A percentile compares a stretch with the other conserved stretches of the same genome.
Evolutionary conservation across 495 filamentous ascomycete genomes (phyloP).

Genomic region (Penicillium tannophilum): DNA sequence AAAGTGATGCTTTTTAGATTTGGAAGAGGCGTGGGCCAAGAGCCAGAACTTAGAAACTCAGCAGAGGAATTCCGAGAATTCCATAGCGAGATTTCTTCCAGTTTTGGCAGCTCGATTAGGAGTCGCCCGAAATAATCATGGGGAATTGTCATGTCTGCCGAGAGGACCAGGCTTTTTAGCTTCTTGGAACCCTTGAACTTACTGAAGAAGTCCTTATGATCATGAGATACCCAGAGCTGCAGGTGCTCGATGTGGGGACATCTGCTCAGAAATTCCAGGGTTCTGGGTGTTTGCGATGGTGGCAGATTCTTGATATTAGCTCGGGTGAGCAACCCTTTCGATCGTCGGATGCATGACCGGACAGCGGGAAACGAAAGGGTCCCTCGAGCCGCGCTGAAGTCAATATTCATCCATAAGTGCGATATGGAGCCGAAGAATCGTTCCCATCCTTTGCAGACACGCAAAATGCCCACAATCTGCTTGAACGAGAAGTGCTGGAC

Average conservation of each 20-base stretch:
- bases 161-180: slow-evolving; percentile 46
- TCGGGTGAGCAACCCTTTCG: slow-evolving; percentile 41
- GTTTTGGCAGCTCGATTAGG: slow-evolving; percentile 37
- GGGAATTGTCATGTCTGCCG: slow-evolving; percentile 33
- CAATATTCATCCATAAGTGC: slow-evolving; percentile 53
- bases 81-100: slow-evolving; percentile 46
- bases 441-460: slow-evolving; percentile 58
- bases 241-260: slow-evolving; percentile 43
- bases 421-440: slow-evolving; percentile 44
- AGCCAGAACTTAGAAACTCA: neutral
- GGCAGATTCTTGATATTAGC: slow-evolving; percentile 41
- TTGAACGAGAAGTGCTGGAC: slow-evolving; percentile 49
- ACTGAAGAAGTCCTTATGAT: slow-evolving; percentile 27
- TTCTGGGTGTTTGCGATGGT: slow-evolving; percentile 24
- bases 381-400: slow-evolving; percentile 46
- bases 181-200: slow-evolving; percentile 37
- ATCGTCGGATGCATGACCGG: slow-evolving; percentile 45
- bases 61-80: slow-evolving; percentile 21
- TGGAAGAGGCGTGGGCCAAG: slow-evolving; percentile 35
- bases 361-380: slow-evolving; percentile 44
- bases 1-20: slow-evolving; percentile 41
- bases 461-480: slow-evolving; percentile 52
- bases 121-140: slow-evolving; percentile 39
- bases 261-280: slow-evolving; percentile 37
- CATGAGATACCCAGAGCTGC: slow-evolving; percentile 28